phyloP scores from a whole-genome alignment of 129 eudicot species.

The Flaveria sonorensis region DNA sequence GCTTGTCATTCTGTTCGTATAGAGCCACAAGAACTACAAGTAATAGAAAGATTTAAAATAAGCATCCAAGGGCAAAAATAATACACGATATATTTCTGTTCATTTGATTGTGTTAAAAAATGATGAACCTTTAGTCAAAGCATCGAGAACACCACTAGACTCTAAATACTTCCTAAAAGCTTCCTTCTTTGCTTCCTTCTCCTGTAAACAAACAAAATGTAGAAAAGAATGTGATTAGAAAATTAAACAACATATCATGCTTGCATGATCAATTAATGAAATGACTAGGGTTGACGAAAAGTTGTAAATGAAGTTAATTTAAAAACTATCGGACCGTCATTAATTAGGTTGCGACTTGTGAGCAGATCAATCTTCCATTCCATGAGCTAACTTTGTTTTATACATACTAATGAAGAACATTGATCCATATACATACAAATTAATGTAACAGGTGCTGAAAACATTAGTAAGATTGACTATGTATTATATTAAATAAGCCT shows the following conservation, averaged over 20 bases:
- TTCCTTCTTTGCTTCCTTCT: slow-evolving; percentile 92
- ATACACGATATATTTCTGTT: not conserved
- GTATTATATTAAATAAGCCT: not conserved
- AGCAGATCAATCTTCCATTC: slow-evolving; percentile 9
- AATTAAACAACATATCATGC: slow-evolving; percentile 5
- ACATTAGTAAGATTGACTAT: slow-evolving; percentile 10
- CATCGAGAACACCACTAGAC: slow-evolving; percentile 88
- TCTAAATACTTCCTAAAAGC: slow-evolving; percentile 91
- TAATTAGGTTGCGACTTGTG: not conserved
- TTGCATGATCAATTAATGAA: not conserved
- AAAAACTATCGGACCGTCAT: not conserved
- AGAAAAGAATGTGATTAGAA: not conserved
- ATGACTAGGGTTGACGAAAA: not conserved
- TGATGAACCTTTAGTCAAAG: slow-evolving; percentile 77
- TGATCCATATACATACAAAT: not conserved
- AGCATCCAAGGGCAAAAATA: not conserved
- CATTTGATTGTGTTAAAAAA: not conserved
- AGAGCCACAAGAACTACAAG: slow-evolving; percentile 87
- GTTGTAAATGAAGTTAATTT: not conserved
- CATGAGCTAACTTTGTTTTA: not conserved
- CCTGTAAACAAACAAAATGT: slow-evolving; percentile 48
- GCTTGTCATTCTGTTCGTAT: slow-evolving; percentile 90
- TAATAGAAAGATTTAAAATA: not conserved
- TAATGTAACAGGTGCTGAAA: not conserved
- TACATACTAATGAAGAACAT: slow-evolving; percentile 5